These are phyloP conservation scores for Achaetomiella virescens DNA, from an alignment of 495 filamentous ascomycete species.

Conservation along the genomic window DNA sequence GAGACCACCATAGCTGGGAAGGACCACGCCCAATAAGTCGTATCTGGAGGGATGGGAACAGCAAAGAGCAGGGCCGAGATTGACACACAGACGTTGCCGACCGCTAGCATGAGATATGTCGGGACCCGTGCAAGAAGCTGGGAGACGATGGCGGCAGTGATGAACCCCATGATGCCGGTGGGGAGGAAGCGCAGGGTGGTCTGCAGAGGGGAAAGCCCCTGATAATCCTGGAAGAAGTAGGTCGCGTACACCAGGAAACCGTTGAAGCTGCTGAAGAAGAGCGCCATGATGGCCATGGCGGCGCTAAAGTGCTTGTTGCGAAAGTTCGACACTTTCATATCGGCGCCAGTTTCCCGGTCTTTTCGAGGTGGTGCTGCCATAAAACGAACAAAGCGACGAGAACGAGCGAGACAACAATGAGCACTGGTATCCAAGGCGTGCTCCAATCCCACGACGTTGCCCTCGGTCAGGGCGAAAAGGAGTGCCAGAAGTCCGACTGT, in stretches of 20 bases:
- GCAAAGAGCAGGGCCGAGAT: conserved; percentile 51
- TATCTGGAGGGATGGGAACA: conserved; percentile 46
- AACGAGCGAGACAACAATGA: conserved; percentile 57
- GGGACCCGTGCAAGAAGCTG: conserved; percentile 49
- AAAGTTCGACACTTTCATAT: conserved; percentile 57
- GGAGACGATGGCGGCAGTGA: conserved; percentile 46
- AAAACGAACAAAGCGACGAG: conserved; percentile 53
- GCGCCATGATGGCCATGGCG: conserved; percentile 52
- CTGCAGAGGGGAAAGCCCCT: conserved; percentile 46
- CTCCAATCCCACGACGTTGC: conserved; percentile 62
- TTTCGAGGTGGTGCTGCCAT: conserved; percentile 60
- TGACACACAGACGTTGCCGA: conserved; percentile 44
- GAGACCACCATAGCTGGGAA: conserved; percentile 53
- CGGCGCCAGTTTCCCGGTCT: conserved; percentile 33
- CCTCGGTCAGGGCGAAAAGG: conserved; percentile 58
- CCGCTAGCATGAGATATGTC: conserved; percentile 47
- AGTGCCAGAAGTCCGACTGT: conserved; percentile 57
- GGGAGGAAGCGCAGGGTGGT: conserved; percentile 58
- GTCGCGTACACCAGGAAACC: conserved; percentile 55
- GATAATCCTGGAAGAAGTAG: conserved; percentile 58
- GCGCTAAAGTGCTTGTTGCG: conserved; percentile 47
- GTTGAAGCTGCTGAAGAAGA: conserved; percentile 57
- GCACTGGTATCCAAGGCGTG: conserved; percentile 56
- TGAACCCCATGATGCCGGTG: conserved; percentile 47
- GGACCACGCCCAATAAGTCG: conserved; percentile 55